Conservation (phyloP, 768 basidiomycete genomes). For the Cystobasidium tubakii region DNA sequence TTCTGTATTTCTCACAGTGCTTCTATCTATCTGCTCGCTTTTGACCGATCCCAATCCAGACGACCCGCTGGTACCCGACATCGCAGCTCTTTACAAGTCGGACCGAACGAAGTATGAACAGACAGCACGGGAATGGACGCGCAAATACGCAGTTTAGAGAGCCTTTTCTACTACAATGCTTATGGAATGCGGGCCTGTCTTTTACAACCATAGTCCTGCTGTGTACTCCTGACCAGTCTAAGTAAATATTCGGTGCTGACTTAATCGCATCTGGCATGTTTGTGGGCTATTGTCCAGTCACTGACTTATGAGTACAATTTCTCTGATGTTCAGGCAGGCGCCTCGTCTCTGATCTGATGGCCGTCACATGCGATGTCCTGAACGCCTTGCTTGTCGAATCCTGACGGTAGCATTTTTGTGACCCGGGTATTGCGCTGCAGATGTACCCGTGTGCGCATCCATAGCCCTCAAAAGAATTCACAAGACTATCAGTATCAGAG, state of each 20-base stretch:
- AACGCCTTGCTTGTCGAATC: too few relatives aligned
- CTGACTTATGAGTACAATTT: too few relatives aligned
- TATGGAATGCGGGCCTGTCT: neutral
- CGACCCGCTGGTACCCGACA: constrained; percentile 96
- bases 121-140: constrained; percentile 97
- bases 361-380: too few relatives aligned
- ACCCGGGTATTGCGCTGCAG: too few relatives aligned
- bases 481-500: too few relatives aligned
- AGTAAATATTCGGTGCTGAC: neutral
- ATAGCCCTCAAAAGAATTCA: too few relatives aligned
- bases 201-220: neutral
- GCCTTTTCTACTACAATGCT: neutral
- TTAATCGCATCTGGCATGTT: too few relatives aligned
- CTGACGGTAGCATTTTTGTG: too few relatives aligned
- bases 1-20: constrained; percentile 55
- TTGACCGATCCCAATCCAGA: constrained; percentile 98
- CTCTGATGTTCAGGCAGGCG: too few relatives aligned
- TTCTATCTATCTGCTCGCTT: constrained; percentile 98
- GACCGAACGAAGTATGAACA: constrained; percentile 95
- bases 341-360: too few relatives aligned
- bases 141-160: constrained; percentile 56
- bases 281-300: too few relatives aligned
- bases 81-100: constrained; percentile 98
- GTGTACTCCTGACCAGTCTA: neutral
- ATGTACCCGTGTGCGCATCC: too few relatives aligned